Evolutionary conservation across 345 rosid genomes (phyloP).

Genomic region (Eucalyptus globulus): DNA sequence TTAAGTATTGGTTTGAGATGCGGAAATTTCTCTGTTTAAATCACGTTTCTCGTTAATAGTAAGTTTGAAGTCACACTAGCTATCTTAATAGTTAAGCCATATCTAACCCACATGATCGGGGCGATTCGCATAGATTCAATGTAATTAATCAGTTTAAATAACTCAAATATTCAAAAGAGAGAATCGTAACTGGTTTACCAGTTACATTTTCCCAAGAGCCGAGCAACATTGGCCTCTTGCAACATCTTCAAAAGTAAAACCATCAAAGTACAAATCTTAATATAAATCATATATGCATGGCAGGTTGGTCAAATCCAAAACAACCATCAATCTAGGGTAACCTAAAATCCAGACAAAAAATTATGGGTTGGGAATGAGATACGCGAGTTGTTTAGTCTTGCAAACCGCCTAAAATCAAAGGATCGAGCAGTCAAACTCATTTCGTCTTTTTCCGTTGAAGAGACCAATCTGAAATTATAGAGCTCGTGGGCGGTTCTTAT

Average conservation of each 20-base stretch:
- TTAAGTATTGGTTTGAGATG: not conserved
- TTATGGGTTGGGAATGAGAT: not conserved
- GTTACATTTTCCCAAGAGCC: not conserved
- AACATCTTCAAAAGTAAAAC: not conserved
- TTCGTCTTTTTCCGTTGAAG: not conserved
- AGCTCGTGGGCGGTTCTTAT: not conserved
- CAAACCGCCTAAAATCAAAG: not conserved
- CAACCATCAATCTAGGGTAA: not conserved
- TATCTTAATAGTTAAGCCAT: not conserved
- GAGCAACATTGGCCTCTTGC: not conserved
- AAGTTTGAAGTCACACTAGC: not conserved
- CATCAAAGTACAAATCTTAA: fast-evolving
- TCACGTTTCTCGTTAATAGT: not conserved
- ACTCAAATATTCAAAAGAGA: not conserved
- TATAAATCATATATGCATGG: not conserved
- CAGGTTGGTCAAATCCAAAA: not conserved
- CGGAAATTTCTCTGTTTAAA: not conserved
- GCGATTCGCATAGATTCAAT: not conserved
- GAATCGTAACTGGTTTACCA: fast-evolving
- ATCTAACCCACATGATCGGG: not conserved
- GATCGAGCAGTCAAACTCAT: not conserved
- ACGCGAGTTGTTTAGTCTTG: fast-evolving
- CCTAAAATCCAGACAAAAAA: not conserved
- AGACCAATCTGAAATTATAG: not conserved
- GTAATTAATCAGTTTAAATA: not conserved